phyloP scores from a whole-genome alignment of 192 early-diverging fungal species.

The Backusella westeae region DNA sequence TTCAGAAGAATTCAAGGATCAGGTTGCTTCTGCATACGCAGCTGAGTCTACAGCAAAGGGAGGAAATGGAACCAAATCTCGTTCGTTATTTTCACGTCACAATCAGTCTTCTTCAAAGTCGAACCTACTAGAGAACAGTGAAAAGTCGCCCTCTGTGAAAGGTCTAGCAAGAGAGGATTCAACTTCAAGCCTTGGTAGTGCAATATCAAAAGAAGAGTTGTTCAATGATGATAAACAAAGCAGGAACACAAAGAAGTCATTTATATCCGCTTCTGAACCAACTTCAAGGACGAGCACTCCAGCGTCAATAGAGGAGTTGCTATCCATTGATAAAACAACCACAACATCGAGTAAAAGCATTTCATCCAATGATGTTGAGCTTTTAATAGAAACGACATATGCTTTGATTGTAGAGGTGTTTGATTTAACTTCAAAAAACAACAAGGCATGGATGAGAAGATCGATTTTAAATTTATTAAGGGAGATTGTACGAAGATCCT shows the following conservation, averaged over 20 bases:
- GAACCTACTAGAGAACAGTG: not conserved
- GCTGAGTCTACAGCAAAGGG: not conserved
- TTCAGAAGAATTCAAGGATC: not conserved
- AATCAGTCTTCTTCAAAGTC: not conserved
- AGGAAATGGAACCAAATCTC: not conserved
- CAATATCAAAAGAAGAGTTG: not conserved
- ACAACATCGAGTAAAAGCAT: not conserved
- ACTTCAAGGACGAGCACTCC: not conserved
- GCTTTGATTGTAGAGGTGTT: constrained; percentile 34
- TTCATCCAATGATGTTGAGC: constrained; percentile 20
- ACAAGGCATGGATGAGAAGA: constrained; percentile 34
- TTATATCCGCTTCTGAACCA: not conserved
- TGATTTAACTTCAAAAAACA: constrained; percentile 26
- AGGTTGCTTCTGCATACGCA: not conserved
- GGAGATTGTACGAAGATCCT: constrained; percentile 34
- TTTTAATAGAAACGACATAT: constrained; percentile 37
- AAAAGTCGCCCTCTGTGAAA: not conserved
- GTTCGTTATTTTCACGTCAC: constrained; percentile 9
- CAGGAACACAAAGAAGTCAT: not conserved
- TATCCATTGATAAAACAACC: not conserved
- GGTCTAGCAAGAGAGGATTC: not conserved
- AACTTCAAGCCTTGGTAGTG: not conserved
- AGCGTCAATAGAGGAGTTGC: not conserved
- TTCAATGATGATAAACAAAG: not conserved
- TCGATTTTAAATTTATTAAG: constrained; percentile 30